These are phyloP conservation scores for Penicillium sp. DNA, from an alignment of 2,329 filamentous ascomycete species.

Conservation along the genomic window DNA sequence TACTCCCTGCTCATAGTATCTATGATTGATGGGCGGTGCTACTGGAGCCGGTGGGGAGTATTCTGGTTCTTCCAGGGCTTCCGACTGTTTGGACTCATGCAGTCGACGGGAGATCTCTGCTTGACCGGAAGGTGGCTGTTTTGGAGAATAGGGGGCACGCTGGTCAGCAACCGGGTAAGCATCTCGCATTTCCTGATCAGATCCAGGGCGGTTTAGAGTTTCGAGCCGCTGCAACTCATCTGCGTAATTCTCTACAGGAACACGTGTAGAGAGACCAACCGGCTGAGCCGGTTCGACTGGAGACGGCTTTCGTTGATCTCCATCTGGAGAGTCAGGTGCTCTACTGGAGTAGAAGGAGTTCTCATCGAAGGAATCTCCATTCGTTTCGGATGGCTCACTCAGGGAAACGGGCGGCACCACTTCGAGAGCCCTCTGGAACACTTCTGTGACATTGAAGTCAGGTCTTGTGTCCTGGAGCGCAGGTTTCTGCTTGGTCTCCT, in stretches of 20 bases:
- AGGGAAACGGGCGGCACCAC: slow-evolving; percentile 66
- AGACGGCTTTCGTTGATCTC: slow-evolving; percentile 31
- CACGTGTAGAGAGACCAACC: slow-evolving; percentile 33
- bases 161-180: slow-evolving; percentile 39
- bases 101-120: slow-evolving; percentile 18
- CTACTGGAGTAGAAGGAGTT: slow-evolving; percentile 96
- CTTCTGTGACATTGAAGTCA: slow-evolving; percentile 67
- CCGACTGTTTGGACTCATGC: slow-evolving; percentile 26
- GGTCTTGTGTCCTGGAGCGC: slow-evolving; percentile 51
- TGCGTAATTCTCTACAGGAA: slow-evolving; percentile 31
- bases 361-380: slow-evolving; percentile 76
- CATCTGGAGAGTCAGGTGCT: slow-evolving; percentile 66
- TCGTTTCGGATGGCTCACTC: slow-evolving; percentile 51
- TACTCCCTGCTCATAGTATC: slow-evolving; percentile 25
- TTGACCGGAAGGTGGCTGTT: slow-evolving; percentile 26
- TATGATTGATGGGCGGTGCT: slow-evolving; percentile 30
- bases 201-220: slow-evolving; percentile 34
- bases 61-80: slow-evolving; percentile 44
- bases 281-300: slow-evolving; percentile 28
- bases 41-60: slow-evolving; percentile 47
- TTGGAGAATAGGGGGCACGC: slow-evolving; percentile 28
- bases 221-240: slow-evolving; percentile 38
- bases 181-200: slow-evolving; percentile 39
- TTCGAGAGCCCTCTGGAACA: slow-evolving; percentile 65
- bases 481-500: slow-evolving; percentile 48